These are phyloP conservation scores for Phytophthora macrochlamydospora DNA, from an alignment of 352 stramenopile genomes.

Conservation along the genomic window DNA sequence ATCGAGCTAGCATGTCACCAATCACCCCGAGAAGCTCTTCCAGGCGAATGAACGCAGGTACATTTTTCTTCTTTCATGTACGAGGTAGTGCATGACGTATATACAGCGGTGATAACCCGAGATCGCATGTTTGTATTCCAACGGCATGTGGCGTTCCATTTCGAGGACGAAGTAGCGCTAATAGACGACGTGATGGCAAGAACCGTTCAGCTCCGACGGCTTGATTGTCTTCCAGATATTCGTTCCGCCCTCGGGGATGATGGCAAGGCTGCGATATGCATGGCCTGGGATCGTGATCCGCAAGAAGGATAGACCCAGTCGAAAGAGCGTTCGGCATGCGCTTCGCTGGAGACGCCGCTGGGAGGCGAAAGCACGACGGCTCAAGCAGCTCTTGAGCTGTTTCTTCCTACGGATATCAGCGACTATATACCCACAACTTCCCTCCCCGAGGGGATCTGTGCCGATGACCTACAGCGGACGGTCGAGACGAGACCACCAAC, in stretches of 20 bases:
- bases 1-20: conserved; percentile 24
- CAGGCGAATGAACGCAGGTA: conserved; percentile 27
- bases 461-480: too few species aligned
- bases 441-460: too few species aligned
- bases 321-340: too few species aligned
- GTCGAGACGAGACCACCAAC: too few species aligned
- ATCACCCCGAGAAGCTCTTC: conserved; percentile 18
- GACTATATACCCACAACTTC: too few species aligned
- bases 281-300: too few species aligned
- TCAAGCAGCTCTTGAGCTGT: too few species aligned
- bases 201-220: neutral
- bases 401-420: too few species aligned
- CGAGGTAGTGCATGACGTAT: conserved; percentile 30
- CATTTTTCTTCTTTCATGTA: conserved; percentile 29
- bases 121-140: conserved; percentile 23
- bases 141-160: neutral
- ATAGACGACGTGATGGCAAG: neutral
- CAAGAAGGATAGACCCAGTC: too few species aligned
- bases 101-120: conserved; percentile 15
- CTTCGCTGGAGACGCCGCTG: too few species aligned
- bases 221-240: neutral
- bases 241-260: neutral
- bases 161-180: neutral
- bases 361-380: too few species aligned
- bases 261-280: too few species aligned